Conservation (phyloP, 345 rosid species). For the Erysimum cheiranthoides region DNA sequence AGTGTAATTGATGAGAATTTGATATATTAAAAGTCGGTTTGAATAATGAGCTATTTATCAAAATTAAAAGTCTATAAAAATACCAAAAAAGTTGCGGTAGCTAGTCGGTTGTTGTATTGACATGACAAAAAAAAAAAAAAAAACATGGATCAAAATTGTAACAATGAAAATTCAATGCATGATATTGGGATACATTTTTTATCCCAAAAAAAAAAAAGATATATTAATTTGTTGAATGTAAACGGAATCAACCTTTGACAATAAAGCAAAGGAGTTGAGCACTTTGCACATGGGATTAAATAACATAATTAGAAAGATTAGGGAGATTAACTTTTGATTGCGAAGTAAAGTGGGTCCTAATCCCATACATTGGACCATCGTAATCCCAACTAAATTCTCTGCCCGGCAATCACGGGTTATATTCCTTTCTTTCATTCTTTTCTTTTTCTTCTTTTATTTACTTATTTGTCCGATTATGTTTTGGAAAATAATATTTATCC, state of each 20-base stretch:
- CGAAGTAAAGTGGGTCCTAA: slow-evolving; percentile 30
- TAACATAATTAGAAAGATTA: slow-evolving; percentile 24
- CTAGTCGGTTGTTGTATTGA: neutral
- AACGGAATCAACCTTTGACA: slow-evolving; percentile 39
- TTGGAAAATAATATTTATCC: neutral
- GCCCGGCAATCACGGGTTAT: slow-evolving; percentile 39
- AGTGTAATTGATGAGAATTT: neutral
- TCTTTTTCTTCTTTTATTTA: neutral
- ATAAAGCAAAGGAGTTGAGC: slow-evolving; percentile 17
- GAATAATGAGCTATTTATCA: neutral
- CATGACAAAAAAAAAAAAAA: slow-evolving; percentile 4
- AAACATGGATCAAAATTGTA: neutral
- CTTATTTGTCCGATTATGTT: neutral
- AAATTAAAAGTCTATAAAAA: neutral
- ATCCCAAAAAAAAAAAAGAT: neutral
- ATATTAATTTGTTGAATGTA: slow-evolving; percentile 18
- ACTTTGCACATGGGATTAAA: slow-evolving; percentile 41
- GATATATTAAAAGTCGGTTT: neutral
- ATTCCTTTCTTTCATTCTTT: slow-evolving; percentile 6
- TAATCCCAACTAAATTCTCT: slow-evolving; percentile 29
- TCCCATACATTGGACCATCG: slow-evolving; percentile 14
- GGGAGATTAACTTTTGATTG: neutral
- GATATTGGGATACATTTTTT: neutral
- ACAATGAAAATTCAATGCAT: slow-evolving; percentile 15
- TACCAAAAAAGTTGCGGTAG: neutral